phyloP scores from a whole-genome alignment of 2,329 filamentous ascomycete genomes.

The Paraphaeosphaeria minitans region DNA sequence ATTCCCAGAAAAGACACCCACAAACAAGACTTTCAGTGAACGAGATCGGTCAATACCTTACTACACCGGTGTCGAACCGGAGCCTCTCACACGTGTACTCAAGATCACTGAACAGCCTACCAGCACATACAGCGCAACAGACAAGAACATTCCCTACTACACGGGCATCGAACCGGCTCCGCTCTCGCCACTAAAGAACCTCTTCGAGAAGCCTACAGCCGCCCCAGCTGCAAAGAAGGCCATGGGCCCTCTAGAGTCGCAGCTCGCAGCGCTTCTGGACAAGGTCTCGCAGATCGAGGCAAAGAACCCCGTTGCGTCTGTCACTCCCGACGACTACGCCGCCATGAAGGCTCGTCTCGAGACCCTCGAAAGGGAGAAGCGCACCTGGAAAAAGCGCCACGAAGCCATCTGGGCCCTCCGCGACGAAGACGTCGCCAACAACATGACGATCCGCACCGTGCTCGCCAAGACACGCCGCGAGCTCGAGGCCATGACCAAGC shows the following conservation, averaged over 20 bases:
- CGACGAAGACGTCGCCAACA: constrained; percentile 51
- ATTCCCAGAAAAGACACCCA: constrained; percentile 36
- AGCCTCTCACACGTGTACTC: neutral
- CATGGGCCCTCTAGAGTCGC: constrained; percentile 44
- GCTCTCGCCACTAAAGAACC: constrained; percentile 2
- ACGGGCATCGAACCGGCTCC: constrained; percentile 4
- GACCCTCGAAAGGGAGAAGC: constrained; percentile 46
- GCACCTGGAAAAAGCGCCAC: constrained; percentile 42
- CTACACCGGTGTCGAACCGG: neutral
- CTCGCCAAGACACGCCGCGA: constrained; percentile 48
- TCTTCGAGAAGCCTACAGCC: constrained; percentile 25
- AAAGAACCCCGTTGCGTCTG: constrained; percentile 38
- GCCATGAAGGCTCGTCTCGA: constrained; percentile 38
- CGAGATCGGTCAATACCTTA: constrained; percentile 1
- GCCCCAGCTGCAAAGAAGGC: constrained; percentile 29
- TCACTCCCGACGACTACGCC: constrained; percentile 47
- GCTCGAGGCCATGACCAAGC: constrained; percentile 46
- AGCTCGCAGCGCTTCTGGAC: constrained; percentile 45
- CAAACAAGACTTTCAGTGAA: neutral
- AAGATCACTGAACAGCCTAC: neutral
- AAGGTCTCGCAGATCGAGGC: constrained; percentile 45
- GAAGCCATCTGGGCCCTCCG: constrained; percentile 50
- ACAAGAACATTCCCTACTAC: neutral
- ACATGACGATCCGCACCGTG: constrained; percentile 49
- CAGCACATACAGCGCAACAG: neutral